Conservation (phyloP, 2,329 filamentous ascomycete genomes). For the Ilyonectria sp. region DNA sequence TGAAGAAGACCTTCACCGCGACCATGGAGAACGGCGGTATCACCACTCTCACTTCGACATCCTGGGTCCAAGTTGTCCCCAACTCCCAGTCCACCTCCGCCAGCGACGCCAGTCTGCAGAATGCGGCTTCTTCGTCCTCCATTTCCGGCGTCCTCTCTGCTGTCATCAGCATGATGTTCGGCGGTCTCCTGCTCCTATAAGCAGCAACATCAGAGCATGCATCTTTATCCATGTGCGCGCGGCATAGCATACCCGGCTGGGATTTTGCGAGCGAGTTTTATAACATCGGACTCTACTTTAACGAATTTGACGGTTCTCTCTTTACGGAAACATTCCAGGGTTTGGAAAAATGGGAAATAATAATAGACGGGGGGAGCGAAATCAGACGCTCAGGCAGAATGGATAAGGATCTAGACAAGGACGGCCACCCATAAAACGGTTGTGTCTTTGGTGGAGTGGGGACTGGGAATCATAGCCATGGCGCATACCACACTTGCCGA, state of each 20-base stretch:
- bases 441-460: conserved; percentile 24
- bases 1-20: conserved; percentile 61
- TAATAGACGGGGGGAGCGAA: conserved; percentile 43
- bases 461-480: conserved; percentile 39
- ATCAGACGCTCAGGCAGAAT: conserved; percentile 41
- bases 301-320: conserved; percentile 48
- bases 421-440: conserved; percentile 24
- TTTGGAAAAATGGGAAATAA: conserved; percentile 23
- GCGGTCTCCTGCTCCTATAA: conserved; percentile 50
- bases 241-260: not conserved
- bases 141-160: conserved; percentile 45
- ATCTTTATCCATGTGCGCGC: not conserved
- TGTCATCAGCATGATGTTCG: conserved; percentile 48
- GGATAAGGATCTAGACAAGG: conserved; percentile 38
- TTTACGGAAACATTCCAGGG: conserved; percentile 13
- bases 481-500: conserved; percentile 39
- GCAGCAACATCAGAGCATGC: not conserved
- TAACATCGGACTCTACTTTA: conserved; percentile 33
- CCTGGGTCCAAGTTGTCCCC: conserved; percentile 62
- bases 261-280: conserved; percentile 17
- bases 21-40: conserved; percentile 62
- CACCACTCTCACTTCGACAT: conserved; percentile 64
- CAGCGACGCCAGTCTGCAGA: conserved; percentile 56
- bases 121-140: conserved; percentile 49
- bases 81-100: conserved; percentile 48